Evolutionary conservation across 768 basidiomycete species (phyloP).

Genomic region (Kwoniella mangroviensis): DNA sequence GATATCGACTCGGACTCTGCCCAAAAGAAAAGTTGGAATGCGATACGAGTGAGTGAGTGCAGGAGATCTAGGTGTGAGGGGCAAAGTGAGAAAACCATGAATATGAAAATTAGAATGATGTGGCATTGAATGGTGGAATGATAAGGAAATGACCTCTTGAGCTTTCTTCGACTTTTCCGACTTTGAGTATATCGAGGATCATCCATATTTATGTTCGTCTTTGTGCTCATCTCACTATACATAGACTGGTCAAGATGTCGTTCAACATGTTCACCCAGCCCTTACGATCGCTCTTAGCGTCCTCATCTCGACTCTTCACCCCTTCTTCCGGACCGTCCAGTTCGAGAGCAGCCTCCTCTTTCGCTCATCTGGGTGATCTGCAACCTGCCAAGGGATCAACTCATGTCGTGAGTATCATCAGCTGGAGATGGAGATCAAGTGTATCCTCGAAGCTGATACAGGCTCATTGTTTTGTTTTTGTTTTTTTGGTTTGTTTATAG

Average conservation of each 20-base stretch:
- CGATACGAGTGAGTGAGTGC: not conserved
- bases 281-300: slow-evolving; percentile 22
- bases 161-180: not conserved
- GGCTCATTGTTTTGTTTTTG: too few relatives aligned
- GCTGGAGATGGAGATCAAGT: not conserved
- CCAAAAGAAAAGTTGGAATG: not conserved
- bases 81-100: not conserved
- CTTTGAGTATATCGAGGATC: too few relatives aligned
- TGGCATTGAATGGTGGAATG: slow-evolving; percentile 4
- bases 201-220: not conserved
- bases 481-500: too few relatives aligned
- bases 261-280: slow-evolving; percentile 26
- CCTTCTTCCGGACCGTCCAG: slow-evolving; percentile 18
- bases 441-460: slow-evolving; percentile 12
- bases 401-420: slow-evolving; percentile 33
- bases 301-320: slow-evolving; percentile 20
- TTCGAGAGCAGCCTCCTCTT: slow-evolving; percentile 44
- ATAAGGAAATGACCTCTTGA: not conserved
- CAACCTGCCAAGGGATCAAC: slow-evolving; percentile 46
- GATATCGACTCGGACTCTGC: not conserved
- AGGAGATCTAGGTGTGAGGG: not conserved
- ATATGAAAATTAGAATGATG: slow-evolving; percentile 2
- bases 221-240: not conserved
- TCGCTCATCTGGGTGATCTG: slow-evolving; percentile 44
- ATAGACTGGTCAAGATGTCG: slow-evolving; percentile 18